Evolutionary conservation across 2,329 filamentous ascomycete genomes (phyloP), one percentile per base, ranked within the genome.

Genomic region (Exutisphaerella laricina): DNA sequence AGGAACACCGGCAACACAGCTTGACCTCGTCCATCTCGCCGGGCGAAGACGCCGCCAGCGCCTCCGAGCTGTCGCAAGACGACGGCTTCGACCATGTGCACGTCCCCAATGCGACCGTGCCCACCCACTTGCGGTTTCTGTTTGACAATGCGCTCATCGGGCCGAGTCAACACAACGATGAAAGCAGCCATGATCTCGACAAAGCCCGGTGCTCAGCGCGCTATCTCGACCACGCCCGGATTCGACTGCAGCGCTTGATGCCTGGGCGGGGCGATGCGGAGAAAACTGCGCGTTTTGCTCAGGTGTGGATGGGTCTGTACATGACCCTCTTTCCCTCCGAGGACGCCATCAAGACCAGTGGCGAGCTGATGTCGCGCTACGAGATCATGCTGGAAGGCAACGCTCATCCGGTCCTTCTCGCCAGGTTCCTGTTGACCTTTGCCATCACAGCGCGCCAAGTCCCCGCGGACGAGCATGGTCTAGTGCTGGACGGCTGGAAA

Each of bases 71-170:
- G 10, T n/a, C 21, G 5, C 29, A 42, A 13, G 40, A 42, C 6
- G 32, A 29, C 10, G 40, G 13, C 5, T 34, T 29, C 26, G 33
- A 41, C 30, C 26, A 34, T 17, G n/a, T 7, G 21, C 33, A 44
- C 22, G 51, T 40, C 7, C 50, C 48, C 34, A 44, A 49, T n/a
- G 34, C 54, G 5, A 49, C 53, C 4, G 50, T 50, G 26, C 60
- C 60, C 20, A 45, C 54, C 6, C 59, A 63, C 42, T 40, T 63
- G 2, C 53, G 49, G 28, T 55, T 57, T 20, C 50, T 62, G 7
- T 62, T 63, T 43, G 54, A 62, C 26, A 61, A 62, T 37, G 51
- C 56, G 21, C 45, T 58, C 35, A 54, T 63, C n/a, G 44, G 43
- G 6, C 52, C 48, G 14, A 43, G 49, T 31, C 39, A 45, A 29